Conservation (phyloP, 1,139 yeast species). For the Lipomyces yarrowii region DNA sequence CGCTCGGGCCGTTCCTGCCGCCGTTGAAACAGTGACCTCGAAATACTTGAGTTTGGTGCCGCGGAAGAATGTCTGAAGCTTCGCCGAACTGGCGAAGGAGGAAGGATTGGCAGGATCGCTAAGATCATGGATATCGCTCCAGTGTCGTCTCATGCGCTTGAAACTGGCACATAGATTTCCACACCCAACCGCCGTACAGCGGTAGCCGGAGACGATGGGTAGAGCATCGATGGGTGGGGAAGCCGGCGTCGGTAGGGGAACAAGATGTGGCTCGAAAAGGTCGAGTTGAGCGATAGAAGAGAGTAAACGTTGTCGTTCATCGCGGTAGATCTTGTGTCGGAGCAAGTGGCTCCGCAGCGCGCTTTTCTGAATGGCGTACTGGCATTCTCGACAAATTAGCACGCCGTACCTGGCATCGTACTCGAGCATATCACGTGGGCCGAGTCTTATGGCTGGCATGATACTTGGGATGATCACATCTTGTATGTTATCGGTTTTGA, state of each 20-base stretch:
- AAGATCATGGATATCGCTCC: background rate
- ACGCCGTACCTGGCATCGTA: background rate
- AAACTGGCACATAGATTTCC: background rate
- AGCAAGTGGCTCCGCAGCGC: background rate
- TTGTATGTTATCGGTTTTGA: background rate
- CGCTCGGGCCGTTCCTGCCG: background rate
- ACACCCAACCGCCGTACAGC: slow-evolving; percentile 1
- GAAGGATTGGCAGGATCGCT: background rate
- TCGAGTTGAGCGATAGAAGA: background rate
- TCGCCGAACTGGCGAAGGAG: background rate
- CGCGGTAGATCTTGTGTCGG: slow-evolving; percentile 1
- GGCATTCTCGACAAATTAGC: background rate
- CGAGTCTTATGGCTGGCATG: background rate
- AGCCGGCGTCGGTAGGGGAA: background rate
- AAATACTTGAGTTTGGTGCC: background rate
- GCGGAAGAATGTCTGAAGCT: background rate
- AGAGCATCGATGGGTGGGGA: background rate
- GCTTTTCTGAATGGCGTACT: background rate
- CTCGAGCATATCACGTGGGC: background rate
- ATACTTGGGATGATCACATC: background rate
- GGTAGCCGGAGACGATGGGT: background rate
- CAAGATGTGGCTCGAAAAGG: background rate
- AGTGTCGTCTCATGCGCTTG: background rate
- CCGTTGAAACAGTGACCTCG: background rate
- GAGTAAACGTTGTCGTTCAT: background rate